phyloP scores from a whole-genome alignment of 2,329 filamentous ascomycete species.

The Pseudocercospora vitis region DNA sequence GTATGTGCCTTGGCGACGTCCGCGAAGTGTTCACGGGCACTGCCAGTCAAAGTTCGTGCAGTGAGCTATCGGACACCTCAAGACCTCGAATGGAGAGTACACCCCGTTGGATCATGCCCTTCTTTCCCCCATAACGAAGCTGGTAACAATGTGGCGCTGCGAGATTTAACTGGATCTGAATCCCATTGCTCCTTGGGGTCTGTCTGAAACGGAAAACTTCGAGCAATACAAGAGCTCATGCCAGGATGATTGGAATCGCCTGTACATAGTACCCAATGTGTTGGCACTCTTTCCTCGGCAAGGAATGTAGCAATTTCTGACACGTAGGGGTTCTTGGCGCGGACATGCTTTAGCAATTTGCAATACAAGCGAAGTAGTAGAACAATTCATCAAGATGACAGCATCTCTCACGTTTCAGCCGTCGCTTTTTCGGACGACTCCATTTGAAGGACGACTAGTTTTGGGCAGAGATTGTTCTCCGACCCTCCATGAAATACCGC shows the following conservation, averaged over 20 bases:
- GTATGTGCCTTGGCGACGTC: slow-evolving; percentile 50
- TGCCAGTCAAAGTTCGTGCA: background rate
- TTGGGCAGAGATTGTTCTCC: no score
- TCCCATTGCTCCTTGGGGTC: slow-evolving; percentile 61
- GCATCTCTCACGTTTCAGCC: no score
- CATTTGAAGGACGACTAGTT: no score
- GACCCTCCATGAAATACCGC: no score
- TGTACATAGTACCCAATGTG: slow-evolving; percentile 48
- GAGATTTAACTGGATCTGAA: slow-evolving; percentile 50
- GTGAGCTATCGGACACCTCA: no score
- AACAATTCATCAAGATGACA: slow-evolving; percentile 16
- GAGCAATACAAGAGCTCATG: slow-evolving; percentile 57
- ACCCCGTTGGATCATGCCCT: slow-evolving; percentile 47
- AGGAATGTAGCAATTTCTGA: slow-evolving; percentile 64
- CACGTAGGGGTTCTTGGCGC: slow-evolving; percentile 52
- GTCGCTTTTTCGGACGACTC: no score
- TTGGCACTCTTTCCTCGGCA: slow-evolving; percentile 55
- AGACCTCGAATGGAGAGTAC: slow-evolving; percentile 46
- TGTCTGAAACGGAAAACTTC: slow-evolving; percentile 61
- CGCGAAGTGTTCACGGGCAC: slow-evolving; percentile 46
- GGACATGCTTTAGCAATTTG: slow-evolving; percentile 14
- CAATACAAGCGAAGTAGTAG: background rate
- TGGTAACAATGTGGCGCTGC: slow-evolving; percentile 32
- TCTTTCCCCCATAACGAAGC: slow-evolving; percentile 50
- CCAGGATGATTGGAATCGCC: slow-evolving; percentile 47